Percentiles rank a stretch among this genome's conserved stretches.
Evolutionary conservation across 2,329 filamentous ascomycete genomes (phyloP).

Genomic region (Aspergillus hiratsukae): DNA sequence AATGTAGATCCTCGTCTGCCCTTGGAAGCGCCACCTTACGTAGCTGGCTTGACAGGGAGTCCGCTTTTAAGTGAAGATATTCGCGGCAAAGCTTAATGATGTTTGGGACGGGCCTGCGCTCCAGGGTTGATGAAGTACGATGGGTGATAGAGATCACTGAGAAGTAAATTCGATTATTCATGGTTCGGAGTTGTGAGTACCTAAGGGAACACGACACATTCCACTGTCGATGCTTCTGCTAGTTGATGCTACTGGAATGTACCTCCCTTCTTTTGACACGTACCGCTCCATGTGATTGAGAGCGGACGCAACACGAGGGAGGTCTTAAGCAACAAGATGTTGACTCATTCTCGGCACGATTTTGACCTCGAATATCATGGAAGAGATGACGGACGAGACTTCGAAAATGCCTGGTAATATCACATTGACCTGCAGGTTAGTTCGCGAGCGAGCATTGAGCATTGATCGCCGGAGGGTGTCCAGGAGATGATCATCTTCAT

Average conservation of each 20-base stretch:
- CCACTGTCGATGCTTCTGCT: not conserved
- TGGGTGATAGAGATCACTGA: not conserved
- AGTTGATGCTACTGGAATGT: constrained; percentile 26
- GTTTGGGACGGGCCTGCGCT: not conserved
- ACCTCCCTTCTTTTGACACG: constrained; percentile 43
- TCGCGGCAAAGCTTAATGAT: not conserved
- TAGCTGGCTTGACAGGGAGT: not conserved
- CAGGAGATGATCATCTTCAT: constrained; percentile 11
- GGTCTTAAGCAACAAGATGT: constrained; percentile 22
- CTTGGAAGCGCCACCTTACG: not conserved
- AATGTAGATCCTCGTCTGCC: not conserved
- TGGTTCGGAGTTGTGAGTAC: not conserved
- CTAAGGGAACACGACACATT: not conserved
- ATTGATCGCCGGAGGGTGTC: not conserved
- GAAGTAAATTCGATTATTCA: not conserved
- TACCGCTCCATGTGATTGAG: constrained; percentile 31
- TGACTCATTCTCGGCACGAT: constrained; percentile 37
- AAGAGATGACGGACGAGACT: constrained; percentile 40
- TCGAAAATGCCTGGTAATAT: constrained; percentile 38
- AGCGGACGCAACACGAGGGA: constrained; percentile 43
- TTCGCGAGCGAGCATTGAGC: not conserved
- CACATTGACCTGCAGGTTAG: constrained; percentile 3
- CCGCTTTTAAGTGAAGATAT: not conserved
- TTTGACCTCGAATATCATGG: constrained; percentile 45
- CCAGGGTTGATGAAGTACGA: not conserved